These are phyloP conservation scores for Kodamaea sp. DNA, from an alignment of 1,139 yeast species.

Conservation along the genomic window DNA sequence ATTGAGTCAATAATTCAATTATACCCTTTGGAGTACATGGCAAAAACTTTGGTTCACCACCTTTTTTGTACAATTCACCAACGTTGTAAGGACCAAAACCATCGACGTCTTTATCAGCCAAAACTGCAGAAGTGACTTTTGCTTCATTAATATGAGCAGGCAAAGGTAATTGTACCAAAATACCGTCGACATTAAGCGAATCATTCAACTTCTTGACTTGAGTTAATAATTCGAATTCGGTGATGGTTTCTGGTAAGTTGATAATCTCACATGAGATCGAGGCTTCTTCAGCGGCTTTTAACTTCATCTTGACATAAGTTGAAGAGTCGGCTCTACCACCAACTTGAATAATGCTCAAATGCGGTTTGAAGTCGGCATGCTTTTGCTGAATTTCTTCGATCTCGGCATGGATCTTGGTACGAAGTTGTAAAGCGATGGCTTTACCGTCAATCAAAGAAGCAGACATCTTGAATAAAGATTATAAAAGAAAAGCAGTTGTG, in stretches of 20 bases:
- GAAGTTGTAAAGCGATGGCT: conserved; percentile 57
- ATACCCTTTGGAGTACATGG: conserved; percentile 98
- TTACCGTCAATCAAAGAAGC: conserved; percentile 63
- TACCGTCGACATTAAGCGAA: conserved; percentile 73
- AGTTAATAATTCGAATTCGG: conserved; percentile 57
- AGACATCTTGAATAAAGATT: conserved; percentile 20
- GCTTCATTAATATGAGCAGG: conserved; percentile 81
- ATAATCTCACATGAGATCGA: conserved; percentile 68
- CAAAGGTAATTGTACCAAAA: conserved; percentile 86
- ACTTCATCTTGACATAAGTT: conserved; percentile 93
- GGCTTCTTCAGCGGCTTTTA: conserved; percentile 87
- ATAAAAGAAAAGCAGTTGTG: background rate
- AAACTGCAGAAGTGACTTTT: conserved; percentile 71
- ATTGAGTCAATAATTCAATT: conserved; percentile 65
- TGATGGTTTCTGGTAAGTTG: conserved; percentile 58
- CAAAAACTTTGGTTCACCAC: conserved; percentile 78
- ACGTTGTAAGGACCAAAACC: conserved; percentile 90
- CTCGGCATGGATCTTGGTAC: conserved; percentile 49
- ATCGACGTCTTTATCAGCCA: conserved; percentile 85
- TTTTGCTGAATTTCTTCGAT: conserved; percentile 52
- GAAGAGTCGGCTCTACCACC: conserved; percentile 88
- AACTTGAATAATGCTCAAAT: conserved; percentile 81
- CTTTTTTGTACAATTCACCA: conserved; percentile 87
- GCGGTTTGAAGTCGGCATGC: conserved; percentile 67
- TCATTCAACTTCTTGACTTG: conserved; percentile 62